Evolutionary conservation across 495 filamentous ascomycete genomes (phyloP).

Genomic region (Lasiosphaeria ovina): DNA sequence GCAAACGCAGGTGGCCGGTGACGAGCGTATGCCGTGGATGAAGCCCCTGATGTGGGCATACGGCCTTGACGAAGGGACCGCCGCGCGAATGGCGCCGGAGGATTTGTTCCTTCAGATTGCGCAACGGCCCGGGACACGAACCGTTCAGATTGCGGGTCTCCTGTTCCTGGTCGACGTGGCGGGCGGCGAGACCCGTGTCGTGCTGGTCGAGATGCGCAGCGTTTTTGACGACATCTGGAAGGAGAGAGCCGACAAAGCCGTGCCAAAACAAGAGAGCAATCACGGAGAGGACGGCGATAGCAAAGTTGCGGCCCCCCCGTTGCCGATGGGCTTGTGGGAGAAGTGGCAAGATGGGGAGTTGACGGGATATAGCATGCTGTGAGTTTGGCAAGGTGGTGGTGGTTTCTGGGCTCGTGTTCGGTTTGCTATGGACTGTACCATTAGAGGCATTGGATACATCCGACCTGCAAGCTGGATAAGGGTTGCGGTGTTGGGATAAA

Average conservation of each 20-base stretch:
- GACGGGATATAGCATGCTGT: not conserved
- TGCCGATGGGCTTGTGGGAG: conserved; percentile 11
- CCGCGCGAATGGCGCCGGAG: not conserved
- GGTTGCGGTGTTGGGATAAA: no score
- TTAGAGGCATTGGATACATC: not conserved
- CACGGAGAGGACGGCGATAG: not conserved
- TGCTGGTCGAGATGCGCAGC: conserved; percentile 10
- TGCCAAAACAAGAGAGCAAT: not conserved
- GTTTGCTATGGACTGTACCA: no score
- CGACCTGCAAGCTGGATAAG: not conserved
- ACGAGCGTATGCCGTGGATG: conserved; percentile 4
- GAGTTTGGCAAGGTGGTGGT: not conserved
- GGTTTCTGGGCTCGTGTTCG: no score
- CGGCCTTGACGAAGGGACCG: not conserved
- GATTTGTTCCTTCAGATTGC: not conserved
- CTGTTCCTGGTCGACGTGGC: conserved; percentile 6
- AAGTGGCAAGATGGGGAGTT: conserved; percentile 8
- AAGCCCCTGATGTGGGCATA: conserved; percentile 12
- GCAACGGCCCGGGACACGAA: not conserved
- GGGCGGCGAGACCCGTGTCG: conserved; percentile 7
- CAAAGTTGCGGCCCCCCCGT: not conserved
- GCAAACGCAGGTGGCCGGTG: not conserved
- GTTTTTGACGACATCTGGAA: conserved; percentile 5
- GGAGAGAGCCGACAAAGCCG: not conserved
- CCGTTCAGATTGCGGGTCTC: not conserved